These are phyloP conservation scores for Leavenworthia alabamica DNA, from an alignment of 345 rosid genomes.

Conservation along the genomic window DNA sequence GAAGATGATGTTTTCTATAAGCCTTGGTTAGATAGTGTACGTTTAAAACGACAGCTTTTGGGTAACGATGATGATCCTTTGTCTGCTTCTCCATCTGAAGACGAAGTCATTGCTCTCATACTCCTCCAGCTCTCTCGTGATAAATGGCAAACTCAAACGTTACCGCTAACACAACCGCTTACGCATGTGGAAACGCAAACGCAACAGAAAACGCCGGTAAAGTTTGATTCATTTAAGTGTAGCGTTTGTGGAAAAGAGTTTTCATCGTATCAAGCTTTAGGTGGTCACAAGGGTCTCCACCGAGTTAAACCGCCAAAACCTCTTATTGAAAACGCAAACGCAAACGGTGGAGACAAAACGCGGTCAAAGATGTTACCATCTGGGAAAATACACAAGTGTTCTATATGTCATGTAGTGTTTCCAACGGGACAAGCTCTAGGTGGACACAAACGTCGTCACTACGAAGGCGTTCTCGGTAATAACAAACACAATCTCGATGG, in stretches of 20 bases:
- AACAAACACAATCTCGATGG: not conserved
- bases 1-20: not conserved
- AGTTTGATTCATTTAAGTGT: slow-evolving; percentile 41
- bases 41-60: not conserved
- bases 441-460: slow-evolving; percentile 93
- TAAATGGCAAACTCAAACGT: not conserved
- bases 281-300: slow-evolving; percentile 95
- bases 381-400: slow-evolving; percentile 66
- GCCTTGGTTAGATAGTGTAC: slow-evolving; percentile 24
- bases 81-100: slow-evolving; percentile 28
- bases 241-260: slow-evolving; percentile 64
- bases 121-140: slow-evolving; percentile 61
- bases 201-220: not conserved
- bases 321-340: slow-evolving; percentile 3
- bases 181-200: not conserved
- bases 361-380: slow-evolving; percentile 8
- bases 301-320: slow-evolving; percentile 37
- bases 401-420: slow-evolving; percentile 59
- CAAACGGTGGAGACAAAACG: slow-evolving; percentile 4
- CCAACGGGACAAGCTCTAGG: slow-evolving; percentile 89
- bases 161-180: too few relatives aligned
- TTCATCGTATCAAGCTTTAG: slow-evolving; percentile 80
- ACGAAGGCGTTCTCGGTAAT: slow-evolving; percentile 42
- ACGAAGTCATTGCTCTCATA: slow-evolving; percentile 45
- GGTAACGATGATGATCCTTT: slow-evolving; percentile 21